A percentile compares a stretch with the other conserved stretches of the same genome.
phyloP scores from a whole-genome alignment of 1,284 basidiomycete genomes.

The Pyrrhoderma lamaoense region DNA sequence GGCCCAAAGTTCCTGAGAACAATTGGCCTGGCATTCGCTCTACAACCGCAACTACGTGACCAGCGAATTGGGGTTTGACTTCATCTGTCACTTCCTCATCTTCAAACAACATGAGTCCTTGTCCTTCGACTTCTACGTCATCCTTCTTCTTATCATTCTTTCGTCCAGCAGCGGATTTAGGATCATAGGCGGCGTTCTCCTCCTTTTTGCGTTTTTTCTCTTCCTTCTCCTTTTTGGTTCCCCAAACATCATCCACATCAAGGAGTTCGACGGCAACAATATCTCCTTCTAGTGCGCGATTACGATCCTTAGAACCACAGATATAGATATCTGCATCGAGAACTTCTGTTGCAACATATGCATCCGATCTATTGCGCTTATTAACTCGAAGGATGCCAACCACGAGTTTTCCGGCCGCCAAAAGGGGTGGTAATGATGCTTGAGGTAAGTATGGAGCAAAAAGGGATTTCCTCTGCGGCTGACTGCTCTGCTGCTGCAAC shows the following conservation, averaged over 20 bases:
- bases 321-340: slow-evolving; percentile 99
- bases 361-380: slow-evolving; percentile 98
- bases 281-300: slow-evolving; percentile 96
- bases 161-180: slow-evolving; percentile 67
- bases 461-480: slow-evolving; percentile 94
- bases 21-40: slow-evolving; percentile 98
- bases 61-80: slow-evolving; percentile 90
- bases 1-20: slow-evolving; percentile 94
- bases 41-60: slow-evolving; percentile 97
- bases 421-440: slow-evolving; percentile 91
- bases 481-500: slow-evolving; percentile 80
- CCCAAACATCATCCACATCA: slow-evolving; percentile 98
- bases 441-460: slow-evolving; percentile 99
- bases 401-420: slow-evolving; percentile 97
- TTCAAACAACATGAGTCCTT: slow-evolving; percentile 92
- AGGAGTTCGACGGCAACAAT: slow-evolving; percentile 98
- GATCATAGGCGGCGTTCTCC: slow-evolving; percentile 89
- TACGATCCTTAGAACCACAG: slow-evolving; percentile 97
- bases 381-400: slow-evolving; percentile 97
- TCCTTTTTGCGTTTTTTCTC: slow-evolving; percentile 99
- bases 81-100: slow-evolving; percentile 98
- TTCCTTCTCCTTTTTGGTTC: slow-evolving; percentile 99
- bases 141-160: slow-evolving; percentile 99
- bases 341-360: slow-evolving; percentile 98
- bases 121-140: slow-evolving; percentile 98